Conservation (phyloP, 2,329 filamentous ascomycete species). For the Plectosphaerella plurivora region DNA sequence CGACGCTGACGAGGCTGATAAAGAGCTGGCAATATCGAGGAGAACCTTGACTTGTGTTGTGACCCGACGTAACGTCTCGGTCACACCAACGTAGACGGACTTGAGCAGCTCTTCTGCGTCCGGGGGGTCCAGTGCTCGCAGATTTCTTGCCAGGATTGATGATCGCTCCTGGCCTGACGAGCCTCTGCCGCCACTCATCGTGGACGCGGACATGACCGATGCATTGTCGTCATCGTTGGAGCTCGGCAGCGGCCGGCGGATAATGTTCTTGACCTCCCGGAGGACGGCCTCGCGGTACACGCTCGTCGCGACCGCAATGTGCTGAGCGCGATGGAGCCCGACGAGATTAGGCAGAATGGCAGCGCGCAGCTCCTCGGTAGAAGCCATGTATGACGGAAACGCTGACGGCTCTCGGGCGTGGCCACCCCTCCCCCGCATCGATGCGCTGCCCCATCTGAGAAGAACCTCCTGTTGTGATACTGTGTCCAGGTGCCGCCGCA, state of each 20-base stretch:
- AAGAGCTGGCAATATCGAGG: slow-evolving; percentile 84
- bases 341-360: slow-evolving; percentile 67
- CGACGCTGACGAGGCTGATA: slow-evolving; percentile 38
- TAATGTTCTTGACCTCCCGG: slow-evolving; percentile 80
- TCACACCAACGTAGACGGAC: slow-evolving; percentile 80
- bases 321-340: slow-evolving; percentile 76
- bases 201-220: slow-evolving; percentile 82
- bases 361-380: slow-evolving; percentile 65
- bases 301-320: slow-evolving; percentile 75
- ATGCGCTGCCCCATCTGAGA: slow-evolving; percentile 77
- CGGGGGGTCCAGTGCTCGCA: slow-evolving; percentile 75
- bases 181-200: slow-evolving; percentile 62
- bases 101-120: slow-evolving; percentile 81
- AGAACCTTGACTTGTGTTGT: slow-evolving; percentile 91
- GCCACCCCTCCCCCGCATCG: slow-evolving; percentile 64
- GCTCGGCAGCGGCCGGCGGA: slow-evolving; percentile 80
- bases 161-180: slow-evolving; percentile 85
- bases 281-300: slow-evolving; percentile 80
- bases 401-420: slow-evolving; percentile 63
- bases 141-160: slow-evolving; percentile 78
- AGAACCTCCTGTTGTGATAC: slow-evolving; percentile 71
- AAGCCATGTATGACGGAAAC: slow-evolving; percentile 74
- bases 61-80: slow-evolving; percentile 79
- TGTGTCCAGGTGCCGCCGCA: slow-evolving; percentile 73
- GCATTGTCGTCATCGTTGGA: slow-evolving; percentile 92